Percentiles rank a stretch among this genome's conserved stretches.
These are phyloP conservation scores for Stentor roeselii DNA, from an alignment of 73 alveolate genomes.

Conservation along the genomic window DNA sequence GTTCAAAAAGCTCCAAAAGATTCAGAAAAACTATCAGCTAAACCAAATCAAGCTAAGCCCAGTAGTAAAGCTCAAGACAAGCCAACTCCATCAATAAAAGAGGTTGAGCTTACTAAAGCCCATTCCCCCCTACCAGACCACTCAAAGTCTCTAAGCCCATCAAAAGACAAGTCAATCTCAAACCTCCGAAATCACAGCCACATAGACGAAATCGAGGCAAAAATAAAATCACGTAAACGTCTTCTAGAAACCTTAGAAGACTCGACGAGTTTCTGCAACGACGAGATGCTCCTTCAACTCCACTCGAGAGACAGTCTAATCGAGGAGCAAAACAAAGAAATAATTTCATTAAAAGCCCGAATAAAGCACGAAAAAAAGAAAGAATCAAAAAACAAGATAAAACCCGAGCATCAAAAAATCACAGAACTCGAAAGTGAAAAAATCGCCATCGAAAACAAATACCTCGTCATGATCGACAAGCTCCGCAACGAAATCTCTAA, in stretches of 20 bases:
- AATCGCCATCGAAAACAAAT: neutral
- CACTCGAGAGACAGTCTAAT: neutral
- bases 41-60: no score
- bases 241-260: slow-evolving; percentile 6
- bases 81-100: no score
- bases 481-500: neutral
- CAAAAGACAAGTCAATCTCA: neutral
- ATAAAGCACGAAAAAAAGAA: neutral
- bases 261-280: neutral
- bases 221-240: neutral
- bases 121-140: no score
- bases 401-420: neutral
- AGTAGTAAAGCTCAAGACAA: no score
- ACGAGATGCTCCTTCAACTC: neutral
- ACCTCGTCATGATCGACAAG: neutral
- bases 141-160: no score
- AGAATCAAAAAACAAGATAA: neutral
- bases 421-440: neutral
- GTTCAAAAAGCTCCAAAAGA: no score
- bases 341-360: neutral
- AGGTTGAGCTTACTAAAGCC: no score
- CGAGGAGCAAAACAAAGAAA: neutral
- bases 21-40: no score
- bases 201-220: neutral
- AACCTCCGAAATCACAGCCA: neutral